Base-by-base conservation (phyloP, 2,329 filamentous ascomycete species). In the Hymenoscyphus albidus region DNA sequence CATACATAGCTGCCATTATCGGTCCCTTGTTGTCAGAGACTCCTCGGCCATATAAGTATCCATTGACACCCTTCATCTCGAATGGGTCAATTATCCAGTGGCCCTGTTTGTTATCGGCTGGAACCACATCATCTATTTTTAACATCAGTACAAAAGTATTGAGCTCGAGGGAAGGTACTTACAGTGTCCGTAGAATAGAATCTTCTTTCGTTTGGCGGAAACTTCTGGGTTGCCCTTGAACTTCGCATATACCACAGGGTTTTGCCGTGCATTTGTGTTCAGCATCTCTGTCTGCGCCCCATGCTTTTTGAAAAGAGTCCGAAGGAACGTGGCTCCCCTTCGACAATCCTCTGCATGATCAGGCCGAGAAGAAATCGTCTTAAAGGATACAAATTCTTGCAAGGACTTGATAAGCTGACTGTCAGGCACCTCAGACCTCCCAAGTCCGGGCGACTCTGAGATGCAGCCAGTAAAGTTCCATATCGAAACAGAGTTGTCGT, bases 21-120 rank as follows among this genome's bases (percentile, higher is more conserved):
- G 95, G 95, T 0, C 96, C 95, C 76, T 99, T 99, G 79, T 99
- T 98, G 77, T 99, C 95, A 58, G 93, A 96, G 14, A 96, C 91
- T n/a, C 95, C 95, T 71, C 95, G 90, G 2, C 95, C 95, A 69
- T 99, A 98, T 1, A 98, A 81, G 75, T 94, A 98, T 0, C 95
- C 94, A 71, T 97, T 93, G 63, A 92, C 86, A 3, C 95, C 95
- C 60, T 89, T 89, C 73, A 98, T 83, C n/a, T 88, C 83, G 75
- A 98, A 99, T 0, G 95, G 96, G 68, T 98, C 91, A 1, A 87
- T 88, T 48, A 86, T 83, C 95, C 95, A 99, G 70, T 92, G 94
- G 44, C 86, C 85, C 64, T 89, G 87, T 68, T 90, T 90, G 44
- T 89, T 88, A 70, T 97, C 92, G 0, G 95, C 95, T 0, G 93